Percentiles rank a stretch among this genome's conserved stretches.
phyloP scores from a whole-genome alignment of 2,329 filamentous ascomycete genomes.

The Cercospora berteroae region DNA sequence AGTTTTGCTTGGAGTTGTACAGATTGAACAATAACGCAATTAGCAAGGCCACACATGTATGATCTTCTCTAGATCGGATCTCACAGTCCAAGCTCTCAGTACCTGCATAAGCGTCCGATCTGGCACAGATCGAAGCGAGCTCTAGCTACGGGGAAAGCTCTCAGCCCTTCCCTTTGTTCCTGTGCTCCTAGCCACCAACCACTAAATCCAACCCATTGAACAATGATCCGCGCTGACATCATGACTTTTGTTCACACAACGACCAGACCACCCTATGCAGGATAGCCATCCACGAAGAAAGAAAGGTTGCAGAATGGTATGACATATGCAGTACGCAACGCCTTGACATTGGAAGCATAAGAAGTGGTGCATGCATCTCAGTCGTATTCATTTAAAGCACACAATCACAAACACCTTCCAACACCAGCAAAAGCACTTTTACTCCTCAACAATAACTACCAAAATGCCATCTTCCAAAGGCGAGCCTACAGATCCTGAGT shows the following conservation, averaged over 20 bases:
- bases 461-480: conserved; percentile 37
- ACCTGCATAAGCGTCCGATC: conserved; percentile 3
- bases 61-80: not conserved
- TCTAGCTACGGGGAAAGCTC: not conserved
- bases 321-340: not conserved
- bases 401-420: too few relatives aligned
- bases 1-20: not conserved
- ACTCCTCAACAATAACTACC: not conserved
- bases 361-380: not conserved
- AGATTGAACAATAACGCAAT: not conserved
- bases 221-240: conserved; percentile 6
- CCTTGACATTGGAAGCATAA: not conserved
- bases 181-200: not conserved
- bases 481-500: conserved; percentile 36
- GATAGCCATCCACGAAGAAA: not conserved
- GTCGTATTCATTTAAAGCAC: too few relatives aligned
- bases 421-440: not conserved
- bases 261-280: not conserved
- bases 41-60: not conserved
- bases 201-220: not conserved
- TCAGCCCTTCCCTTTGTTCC: not conserved
- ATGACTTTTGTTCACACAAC: not conserved
- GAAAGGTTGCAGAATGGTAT: not conserved
- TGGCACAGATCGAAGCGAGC: not conserved
- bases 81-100: not conserved